Evolutionary conservation across 129 eudicot genomes (phyloP), one percentile per base, ranked within the genome.

Genomic region (Dittrichia graveolens): DNA sequence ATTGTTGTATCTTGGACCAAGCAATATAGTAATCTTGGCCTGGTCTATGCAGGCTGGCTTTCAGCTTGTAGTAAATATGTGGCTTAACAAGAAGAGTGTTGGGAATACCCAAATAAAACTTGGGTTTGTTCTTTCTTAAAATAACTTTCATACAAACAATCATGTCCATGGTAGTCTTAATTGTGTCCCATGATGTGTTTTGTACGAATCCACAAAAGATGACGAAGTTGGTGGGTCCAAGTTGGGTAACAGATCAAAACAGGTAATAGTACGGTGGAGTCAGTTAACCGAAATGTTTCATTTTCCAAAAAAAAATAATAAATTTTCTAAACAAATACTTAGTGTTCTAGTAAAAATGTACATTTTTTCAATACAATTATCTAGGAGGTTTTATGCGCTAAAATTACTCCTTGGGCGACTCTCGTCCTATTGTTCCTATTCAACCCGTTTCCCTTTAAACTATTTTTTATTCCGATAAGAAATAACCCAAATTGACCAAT

Each of bases 21-120:
- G 61, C 38, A 61, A 14, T 13, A 48, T 48, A 13, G 16, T 48
- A 12, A 13, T 48, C n/a, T 48, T 48, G 2, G 54, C 54, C 5
- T 4, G 54, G 54, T 48, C 14, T 5, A 9, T 4, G 5, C 0
- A 14, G n/a, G 53, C n/a, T 78, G 74, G 74, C 24, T 56, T 56
- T 3, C 54, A 39, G 80, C 5, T 56, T 41, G 15, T 67, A 7
- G 61, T 15, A 13, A 61, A 62, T 8, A 62, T 63, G 45, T 61
- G 61, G 38, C 58, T 58, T 24, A 9, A 54, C 24, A 19, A 16
- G 15, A 58, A 58, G 63, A 31, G 42, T 9, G 63, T 57, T 31
- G 3, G 12, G 63, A 24, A 19, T 16, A 15, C 37, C 52, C 37
- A 16, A 9, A 63, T 47, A 8, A 49, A 66, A 31, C 19, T 66